Evolutionary conservation across 164 flowering plant genomes (phyloP).

Genomic region (Cinnamomum micranthum): DNA sequence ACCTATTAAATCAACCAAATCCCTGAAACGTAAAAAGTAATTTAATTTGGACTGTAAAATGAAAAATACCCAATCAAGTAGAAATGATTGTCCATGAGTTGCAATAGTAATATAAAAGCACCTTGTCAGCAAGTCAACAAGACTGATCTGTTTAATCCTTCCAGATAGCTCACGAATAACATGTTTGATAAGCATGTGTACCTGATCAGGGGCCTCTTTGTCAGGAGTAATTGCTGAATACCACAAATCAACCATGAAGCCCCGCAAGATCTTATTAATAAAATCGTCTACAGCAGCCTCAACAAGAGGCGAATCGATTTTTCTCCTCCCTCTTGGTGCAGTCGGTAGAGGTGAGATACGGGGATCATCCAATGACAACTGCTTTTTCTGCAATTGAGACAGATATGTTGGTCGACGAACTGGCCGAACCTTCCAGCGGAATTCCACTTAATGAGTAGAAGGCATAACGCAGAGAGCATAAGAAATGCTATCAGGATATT

Average conservation of each 20-base stretch:
- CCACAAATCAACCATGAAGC: slow-evolving; percentile 89
- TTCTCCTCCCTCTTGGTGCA: slow-evolving; percentile 65
- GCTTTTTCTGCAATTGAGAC: slow-evolving; percentile 74
- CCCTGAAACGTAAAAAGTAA: slow-evolving; percentile 52
- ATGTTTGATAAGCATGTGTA: slow-evolving; percentile 59
- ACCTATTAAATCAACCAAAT: slow-evolving; percentile 74
- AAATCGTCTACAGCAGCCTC: slow-evolving; percentile 84
- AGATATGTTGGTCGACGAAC: slow-evolving; percentile 42
- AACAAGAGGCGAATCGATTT: slow-evolving; percentile 82
- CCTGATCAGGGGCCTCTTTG: slow-evolving; percentile 76
- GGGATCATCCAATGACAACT: slow-evolving; percentile 70
- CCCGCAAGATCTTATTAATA: slow-evolving; percentile 58
- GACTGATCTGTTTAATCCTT: slow-evolving; percentile 81
- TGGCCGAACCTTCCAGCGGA: slow-evolving; percentile 52
- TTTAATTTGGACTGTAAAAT: slow-evolving; percentile 10
- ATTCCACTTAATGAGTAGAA: slow-evolving; percentile 67
- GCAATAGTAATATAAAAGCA: slow-evolving; percentile 32
- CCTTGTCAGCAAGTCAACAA: slow-evolving; percentile 94
- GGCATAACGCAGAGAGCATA: slow-evolving; percentile 48
- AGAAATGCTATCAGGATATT: slow-evolving; percentile 80
- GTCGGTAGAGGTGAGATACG: slow-evolving; percentile 50
- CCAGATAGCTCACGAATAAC: slow-evolving; percentile 77
- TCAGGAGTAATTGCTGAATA: slow-evolving; percentile 86
- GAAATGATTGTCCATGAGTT: slow-evolving; percentile 20
- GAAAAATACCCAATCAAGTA: slow-evolving; percentile 6